Conservation (phyloP, 495 filamentous ascomycete species). For the Aspergillus homomorphus region DNA sequence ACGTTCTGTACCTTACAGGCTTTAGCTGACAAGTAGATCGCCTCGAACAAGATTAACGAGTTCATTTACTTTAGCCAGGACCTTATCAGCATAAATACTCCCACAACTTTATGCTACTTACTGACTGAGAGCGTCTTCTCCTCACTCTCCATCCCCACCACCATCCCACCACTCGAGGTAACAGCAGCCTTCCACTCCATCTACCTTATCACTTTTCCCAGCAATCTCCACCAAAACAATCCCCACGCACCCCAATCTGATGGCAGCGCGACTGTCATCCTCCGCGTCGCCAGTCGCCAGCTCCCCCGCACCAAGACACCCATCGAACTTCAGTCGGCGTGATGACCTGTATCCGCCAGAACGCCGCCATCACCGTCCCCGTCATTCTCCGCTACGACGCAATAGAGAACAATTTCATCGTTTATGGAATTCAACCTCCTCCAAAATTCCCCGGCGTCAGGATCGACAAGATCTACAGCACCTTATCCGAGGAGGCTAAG, state of each 20-base stretch:
- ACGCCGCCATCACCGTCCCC: conserved; percentile 30
- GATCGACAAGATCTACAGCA: conserved; percentile 26
- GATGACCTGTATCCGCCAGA: conserved; percentile 28
- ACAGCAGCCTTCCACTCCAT: conserved; percentile 1
- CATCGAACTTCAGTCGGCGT: conserved; percentile 35
- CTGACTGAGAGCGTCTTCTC: not conserved
- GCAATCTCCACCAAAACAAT: not conserved
- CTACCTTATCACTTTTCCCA: conserved; percentile 1
- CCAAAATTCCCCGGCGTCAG: conserved; percentile 21
- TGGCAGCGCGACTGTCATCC: conserved; percentile 23
- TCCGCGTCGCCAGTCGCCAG: conserved; percentile 33
- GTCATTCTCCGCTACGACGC: conserved; percentile 26
- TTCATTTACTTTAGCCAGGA: too few species aligned
- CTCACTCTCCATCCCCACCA: not conserved
- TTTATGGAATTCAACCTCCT: conserved; percentile 35
- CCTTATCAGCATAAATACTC: not conserved
- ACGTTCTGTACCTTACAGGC: too few species aligned
- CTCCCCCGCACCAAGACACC: conserved; percentile 32
- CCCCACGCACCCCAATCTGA: conserved; percentile 1
- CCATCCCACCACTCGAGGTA: not conserved
- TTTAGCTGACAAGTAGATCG: not conserved
- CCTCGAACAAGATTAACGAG: too few species aligned
- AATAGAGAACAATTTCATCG: conserved; percentile 25
- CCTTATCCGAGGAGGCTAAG: conserved; percentile 15
- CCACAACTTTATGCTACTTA: not conserved